These are phyloP conservation scores for Danielozyma ontarioensis DNA, from an alignment of 805 yeast species.

Conservation along the genomic window DNA sequence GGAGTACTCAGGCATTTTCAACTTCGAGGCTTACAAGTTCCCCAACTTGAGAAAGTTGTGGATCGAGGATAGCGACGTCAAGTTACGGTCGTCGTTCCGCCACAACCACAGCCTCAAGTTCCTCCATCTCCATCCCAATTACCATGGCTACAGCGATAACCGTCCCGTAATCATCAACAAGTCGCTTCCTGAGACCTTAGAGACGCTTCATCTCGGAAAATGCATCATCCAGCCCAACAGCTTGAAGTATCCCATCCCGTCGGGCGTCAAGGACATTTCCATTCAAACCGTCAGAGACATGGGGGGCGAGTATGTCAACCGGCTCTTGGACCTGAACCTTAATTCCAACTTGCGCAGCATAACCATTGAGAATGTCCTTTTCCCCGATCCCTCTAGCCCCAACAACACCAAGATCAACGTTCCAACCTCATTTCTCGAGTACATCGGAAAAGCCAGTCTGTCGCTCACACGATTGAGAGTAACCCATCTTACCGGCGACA, in stretches of 20 bases:
- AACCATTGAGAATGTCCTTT: background rate
- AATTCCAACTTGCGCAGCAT: background rate
- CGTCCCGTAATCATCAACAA: conserved; percentile 5
- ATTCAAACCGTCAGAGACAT: conserved; percentile 1
- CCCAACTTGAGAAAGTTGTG: conserved; percentile 10
- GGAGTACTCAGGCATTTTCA: conserved; percentile 8
- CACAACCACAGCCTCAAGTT: conserved; percentile 1
- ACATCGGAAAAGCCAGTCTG: no score
- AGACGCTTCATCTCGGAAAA: conserved; percentile 8
- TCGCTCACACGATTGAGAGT: no score
- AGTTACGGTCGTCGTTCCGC: conserved; percentile 3
- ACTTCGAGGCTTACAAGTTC: conserved; percentile 6
- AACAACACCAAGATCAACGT: no score
- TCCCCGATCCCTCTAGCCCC: background rate
- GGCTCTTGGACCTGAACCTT: background rate
- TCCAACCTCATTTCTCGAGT: no score
- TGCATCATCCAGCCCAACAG: conserved; percentile 1
- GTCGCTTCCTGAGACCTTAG: conserved; percentile 9
- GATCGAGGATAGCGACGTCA: conserved; percentile 12
- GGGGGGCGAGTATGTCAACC: background rate
- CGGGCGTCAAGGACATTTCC: background rate
- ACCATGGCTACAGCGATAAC: conserved; percentile 8
- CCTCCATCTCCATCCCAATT: conserved; percentile 11
- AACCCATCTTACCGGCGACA: background rate
- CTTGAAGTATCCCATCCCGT: background rate